phyloP scores from a whole-genome alignment of 495 filamentous ascomycete species.

The Hypoxylon fuscum region DNA sequence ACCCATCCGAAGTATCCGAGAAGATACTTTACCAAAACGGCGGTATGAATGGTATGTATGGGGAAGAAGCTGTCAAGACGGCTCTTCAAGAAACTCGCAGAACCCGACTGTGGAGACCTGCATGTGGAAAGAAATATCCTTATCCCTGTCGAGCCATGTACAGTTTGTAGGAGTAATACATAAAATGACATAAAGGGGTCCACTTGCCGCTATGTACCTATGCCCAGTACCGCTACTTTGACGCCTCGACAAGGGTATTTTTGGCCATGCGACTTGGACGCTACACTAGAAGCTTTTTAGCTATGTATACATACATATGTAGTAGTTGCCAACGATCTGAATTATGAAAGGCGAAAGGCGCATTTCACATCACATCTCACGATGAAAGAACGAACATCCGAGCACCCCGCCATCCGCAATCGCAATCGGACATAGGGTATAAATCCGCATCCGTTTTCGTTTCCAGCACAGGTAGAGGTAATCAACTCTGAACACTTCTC shows the following conservation, averaged over 20 bases:
- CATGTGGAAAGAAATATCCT: conserved; percentile 8
- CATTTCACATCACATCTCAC: background rate
- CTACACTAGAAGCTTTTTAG: conserved; percentile 18
- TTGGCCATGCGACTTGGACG: conserved; percentile 7
- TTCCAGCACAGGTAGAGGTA: no score
- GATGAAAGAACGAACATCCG: conserved; percentile 19
- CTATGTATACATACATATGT: no score
- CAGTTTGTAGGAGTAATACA: conserved; percentile 6
- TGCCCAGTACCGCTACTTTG: conserved; percentile 16
- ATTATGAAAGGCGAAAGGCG: conserved; percentile 10
- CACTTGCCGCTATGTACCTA: conserved; percentile 22
- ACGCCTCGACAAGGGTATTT: conserved; percentile 10
- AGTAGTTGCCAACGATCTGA: no score
- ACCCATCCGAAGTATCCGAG: conserved; percentile 38
- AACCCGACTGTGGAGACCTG: conserved; percentile 4
- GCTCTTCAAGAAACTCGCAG: conserved; percentile 13
- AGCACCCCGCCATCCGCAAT: conserved; percentile 28
- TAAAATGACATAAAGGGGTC: conserved; percentile 14
- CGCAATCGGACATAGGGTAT: conserved; percentile 26
- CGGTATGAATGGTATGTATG: conserved; percentile 32
- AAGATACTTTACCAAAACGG: conserved; percentile 15
- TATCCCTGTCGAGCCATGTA: background rate
- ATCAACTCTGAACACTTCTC: no score
- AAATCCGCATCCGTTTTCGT: conserved; percentile 27
- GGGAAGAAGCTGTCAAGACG: conserved; percentile 32